Conservation (phyloP, 345 rosid genomes). For the Geranium brycei region DNA sequence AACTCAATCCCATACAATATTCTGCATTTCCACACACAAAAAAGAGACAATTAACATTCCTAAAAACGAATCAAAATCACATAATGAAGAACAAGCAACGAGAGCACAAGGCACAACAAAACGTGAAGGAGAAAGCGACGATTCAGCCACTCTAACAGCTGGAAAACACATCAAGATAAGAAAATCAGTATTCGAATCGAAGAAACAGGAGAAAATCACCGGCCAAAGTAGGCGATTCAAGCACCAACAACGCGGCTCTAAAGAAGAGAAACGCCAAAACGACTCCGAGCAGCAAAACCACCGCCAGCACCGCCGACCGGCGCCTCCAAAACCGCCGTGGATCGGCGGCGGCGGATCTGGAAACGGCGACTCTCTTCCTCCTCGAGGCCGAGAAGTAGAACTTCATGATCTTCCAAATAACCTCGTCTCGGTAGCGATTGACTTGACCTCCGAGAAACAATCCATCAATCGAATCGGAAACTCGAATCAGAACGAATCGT, state of each 20-base stretch:
- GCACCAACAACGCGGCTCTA: constrained; percentile 59
- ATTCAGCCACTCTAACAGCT: background rate
- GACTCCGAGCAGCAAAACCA: constrained; percentile 42
- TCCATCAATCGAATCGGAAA: background rate
- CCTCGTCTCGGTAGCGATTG: background rate
- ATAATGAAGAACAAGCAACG: background rate
- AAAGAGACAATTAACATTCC: background rate
- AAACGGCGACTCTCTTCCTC: constrained; percentile 48
- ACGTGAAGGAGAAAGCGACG: too few relatives aligned
- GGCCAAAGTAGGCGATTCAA: constrained; percentile 52
- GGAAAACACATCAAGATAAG: background rate
- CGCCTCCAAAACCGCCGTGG: constrained; percentile 32
- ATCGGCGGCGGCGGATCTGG: constrained; percentile 32
- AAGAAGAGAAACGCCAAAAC: constrained; percentile 54
- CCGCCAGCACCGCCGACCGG: constrained; percentile 41
- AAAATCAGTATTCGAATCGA: background rate
- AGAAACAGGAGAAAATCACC: constrained; percentile 20
- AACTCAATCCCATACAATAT: constrained; percentile 43
- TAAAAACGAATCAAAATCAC: background rate
- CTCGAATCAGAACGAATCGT: background rate
- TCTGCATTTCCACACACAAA: constrained; percentile 22
- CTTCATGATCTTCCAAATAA: constrained; percentile 32
- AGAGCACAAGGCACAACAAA: background rate
- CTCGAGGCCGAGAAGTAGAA: constrained; percentile 55
- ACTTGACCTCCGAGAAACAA: background rate